Conservation (phyloP, 352 stramenopile species). For the Elongisporangium prolatum region DNA sequence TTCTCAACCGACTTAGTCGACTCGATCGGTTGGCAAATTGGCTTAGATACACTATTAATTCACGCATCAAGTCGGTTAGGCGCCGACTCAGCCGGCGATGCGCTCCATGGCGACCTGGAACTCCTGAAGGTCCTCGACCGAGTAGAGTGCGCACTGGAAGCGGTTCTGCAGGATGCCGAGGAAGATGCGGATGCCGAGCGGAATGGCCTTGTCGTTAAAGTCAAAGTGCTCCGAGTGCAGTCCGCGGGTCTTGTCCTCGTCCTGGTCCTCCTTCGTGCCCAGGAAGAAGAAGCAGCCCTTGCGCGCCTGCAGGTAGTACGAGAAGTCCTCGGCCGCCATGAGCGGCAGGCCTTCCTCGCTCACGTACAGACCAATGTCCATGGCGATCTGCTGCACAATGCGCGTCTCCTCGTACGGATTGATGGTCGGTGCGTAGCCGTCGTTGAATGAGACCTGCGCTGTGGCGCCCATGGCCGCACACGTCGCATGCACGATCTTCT, state of each 20-base stretch:
- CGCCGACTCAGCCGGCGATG: slow-evolving; percentile 15
- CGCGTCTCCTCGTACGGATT: slow-evolving; percentile 79
- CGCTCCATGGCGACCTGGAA: slow-evolving; percentile 79
- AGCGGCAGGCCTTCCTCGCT: slow-evolving; percentile 79
- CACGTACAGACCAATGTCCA: slow-evolving; percentile 70
- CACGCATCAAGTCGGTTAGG: neutral
- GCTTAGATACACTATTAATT: neutral
- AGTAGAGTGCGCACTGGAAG: slow-evolving; percentile 63
- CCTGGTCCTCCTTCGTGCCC: slow-evolving; percentile 64
- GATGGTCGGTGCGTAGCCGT: slow-evolving; percentile 75
- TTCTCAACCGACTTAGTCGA: neutral
- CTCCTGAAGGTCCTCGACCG: slow-evolving; percentile 59
- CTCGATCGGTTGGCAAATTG: neutral
- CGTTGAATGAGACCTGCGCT: slow-evolving; percentile 51
- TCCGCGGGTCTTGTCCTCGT: slow-evolving; percentile 47
- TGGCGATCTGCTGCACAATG: slow-evolving; percentile 66
- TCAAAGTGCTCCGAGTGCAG: slow-evolving; percentile 81
- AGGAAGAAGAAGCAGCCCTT: slow-evolving; percentile 87
- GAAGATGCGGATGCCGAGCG: slow-evolving; percentile 79
- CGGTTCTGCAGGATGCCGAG: slow-evolving; percentile 66
- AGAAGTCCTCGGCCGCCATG: slow-evolving; percentile 95
- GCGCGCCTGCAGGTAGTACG: slow-evolving; percentile 81
- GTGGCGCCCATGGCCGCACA: slow-evolving; percentile 77
- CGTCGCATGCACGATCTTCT: slow-evolving; percentile 83
- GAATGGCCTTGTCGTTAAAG: slow-evolving; percentile 83